Percentiles rank a stretch among this genome's conserved stretches.
Evolutionary conservation across 495 filamentous ascomycete genomes (phyloP).

Genomic region (Penicillium macrosclerotiorum): DNA sequence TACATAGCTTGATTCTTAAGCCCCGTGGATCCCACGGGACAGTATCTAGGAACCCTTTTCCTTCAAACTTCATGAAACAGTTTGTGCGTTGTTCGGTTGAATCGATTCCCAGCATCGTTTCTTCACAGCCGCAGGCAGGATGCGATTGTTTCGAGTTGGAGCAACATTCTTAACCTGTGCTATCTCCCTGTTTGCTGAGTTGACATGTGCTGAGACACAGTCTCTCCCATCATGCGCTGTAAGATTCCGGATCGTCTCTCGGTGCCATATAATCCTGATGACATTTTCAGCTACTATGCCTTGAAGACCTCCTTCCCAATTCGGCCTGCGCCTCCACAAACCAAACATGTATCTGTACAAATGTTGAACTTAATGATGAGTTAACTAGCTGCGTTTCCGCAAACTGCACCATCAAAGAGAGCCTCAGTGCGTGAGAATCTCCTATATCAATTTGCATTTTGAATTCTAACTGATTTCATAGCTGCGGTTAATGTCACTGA

Average conservation of each 20-base stretch:
- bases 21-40: too few species aligned
- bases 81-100: background rate
- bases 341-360: conserved; percentile 16
- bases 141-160: background rate
- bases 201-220: background rate
- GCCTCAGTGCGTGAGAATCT: conserved; percentile 12
- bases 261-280: background rate
- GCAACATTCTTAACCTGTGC: background rate
- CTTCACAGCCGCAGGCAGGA: background rate
- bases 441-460: background rate
- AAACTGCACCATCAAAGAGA: conserved; percentile 15
- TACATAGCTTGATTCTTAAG: too few species aligned
- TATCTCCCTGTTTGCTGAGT: background rate
- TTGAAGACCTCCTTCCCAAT: background rate
- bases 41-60: background rate
- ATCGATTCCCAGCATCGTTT: background rate
- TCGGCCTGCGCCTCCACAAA: conserved; percentile 9
- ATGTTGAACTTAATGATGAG: conserved; percentile 11
- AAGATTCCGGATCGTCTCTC: background rate
- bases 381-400: conserved; percentile 12
- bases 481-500: conserved; percentile 5
- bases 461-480: background rate
- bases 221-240: background rate
- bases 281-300: background rate
- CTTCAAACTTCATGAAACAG: background rate